Conservation (phyloP, 768 basidiomycete genomes). For the Amanita phalloides region DNA sequence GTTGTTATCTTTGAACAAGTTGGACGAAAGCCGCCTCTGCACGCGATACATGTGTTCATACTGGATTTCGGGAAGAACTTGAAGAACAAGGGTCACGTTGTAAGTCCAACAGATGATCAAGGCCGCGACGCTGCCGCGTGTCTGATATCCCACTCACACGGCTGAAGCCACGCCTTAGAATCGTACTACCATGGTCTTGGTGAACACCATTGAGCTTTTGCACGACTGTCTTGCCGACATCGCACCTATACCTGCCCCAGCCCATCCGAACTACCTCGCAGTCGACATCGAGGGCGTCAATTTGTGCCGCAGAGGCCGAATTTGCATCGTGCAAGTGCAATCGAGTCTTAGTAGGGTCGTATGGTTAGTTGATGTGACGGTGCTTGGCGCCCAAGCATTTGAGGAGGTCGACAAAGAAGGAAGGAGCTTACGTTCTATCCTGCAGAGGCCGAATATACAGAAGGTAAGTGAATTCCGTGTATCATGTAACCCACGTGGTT, state of each 20-base stretch:
- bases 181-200: slow-evolving; percentile 7
- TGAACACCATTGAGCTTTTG: slow-evolving; percentile 7
- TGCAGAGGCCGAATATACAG: slow-evolving; percentile 12
- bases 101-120: not conserved
- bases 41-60: too few species aligned
- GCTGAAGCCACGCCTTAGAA: not conserved
- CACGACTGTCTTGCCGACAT: slow-evolving; percentile 5
- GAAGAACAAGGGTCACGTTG: too few species aligned
- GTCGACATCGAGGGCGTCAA: slow-evolving; percentile 26
- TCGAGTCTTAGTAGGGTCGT: slow-evolving; percentile 15
- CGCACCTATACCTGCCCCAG: slow-evolving; percentile 3
- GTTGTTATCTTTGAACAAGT: too few species aligned
- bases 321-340: slow-evolving; percentile 21
- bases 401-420: slow-evolving; percentile 14
- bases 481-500: not conserved
- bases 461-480: slow-evolving; percentile 12
- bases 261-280: slow-evolving; percentile 12
- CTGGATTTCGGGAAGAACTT: too few species aligned
- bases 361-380: slow-evolving; percentile 25
- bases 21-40: too few species aligned
- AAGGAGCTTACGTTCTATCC: slow-evolving; percentile 12
- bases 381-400: slow-evolving; percentile 18
- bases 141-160: not conserved
- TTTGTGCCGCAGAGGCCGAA: slow-evolving; percentile 18
- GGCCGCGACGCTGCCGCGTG: slow-evolving; percentile 1